A percentile compares a stretch with the other conserved stretches of the same genome.
These are phyloP conservation scores for Hibiscus tridactylites DNA, from an alignment of 345 rosid species.

Conservation along the genomic window DNA sequence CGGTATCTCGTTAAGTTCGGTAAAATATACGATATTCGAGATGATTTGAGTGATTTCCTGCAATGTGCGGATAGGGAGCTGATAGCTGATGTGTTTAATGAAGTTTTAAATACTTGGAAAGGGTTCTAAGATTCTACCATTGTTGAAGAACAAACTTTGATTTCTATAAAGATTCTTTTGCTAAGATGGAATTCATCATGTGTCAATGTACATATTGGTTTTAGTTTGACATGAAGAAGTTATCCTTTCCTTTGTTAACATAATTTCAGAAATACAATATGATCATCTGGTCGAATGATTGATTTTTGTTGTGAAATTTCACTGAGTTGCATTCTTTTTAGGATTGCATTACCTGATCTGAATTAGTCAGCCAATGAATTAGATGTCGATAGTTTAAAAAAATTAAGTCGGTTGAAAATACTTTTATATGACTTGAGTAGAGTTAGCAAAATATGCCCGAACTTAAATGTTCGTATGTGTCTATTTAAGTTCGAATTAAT, in stretches of 20 bases:
- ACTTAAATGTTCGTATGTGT: too few species aligned
- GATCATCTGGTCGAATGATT: constrained; percentile 24
- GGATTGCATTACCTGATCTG: too few species aligned
- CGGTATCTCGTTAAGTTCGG: constrained; percentile 87
- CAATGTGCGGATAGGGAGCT: constrained; percentile 72
- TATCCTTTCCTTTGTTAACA: constrained; percentile 16
- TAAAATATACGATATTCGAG: constrained; percentile 73
- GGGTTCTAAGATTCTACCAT: constrained; percentile 44
- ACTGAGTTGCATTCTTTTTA: not conserved
- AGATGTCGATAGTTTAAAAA: too few species aligned
- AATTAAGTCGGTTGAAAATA: too few species aligned
- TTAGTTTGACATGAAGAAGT: constrained; percentile 22
- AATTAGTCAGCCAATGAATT: too few species aligned
- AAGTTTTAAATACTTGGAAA: constrained; percentile 79
- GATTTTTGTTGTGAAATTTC: not conserved
- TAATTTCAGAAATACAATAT: constrained; percentile 21
- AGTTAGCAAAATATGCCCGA: too few species aligned
- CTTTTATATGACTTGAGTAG: too few species aligned
- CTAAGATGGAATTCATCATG: constrained; percentile 29
- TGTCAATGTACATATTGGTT: constrained; percentile 34
- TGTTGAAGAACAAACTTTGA: not conserved
- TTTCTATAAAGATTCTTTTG: constrained; percentile 36
- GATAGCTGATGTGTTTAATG: constrained; percentile 70
- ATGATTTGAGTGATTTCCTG: constrained; percentile 65
- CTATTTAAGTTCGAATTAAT: too few species aligned